phyloP scores from a whole-genome alignment of 305 asterid genomes.

The Fraxinus velutina region DNA sequence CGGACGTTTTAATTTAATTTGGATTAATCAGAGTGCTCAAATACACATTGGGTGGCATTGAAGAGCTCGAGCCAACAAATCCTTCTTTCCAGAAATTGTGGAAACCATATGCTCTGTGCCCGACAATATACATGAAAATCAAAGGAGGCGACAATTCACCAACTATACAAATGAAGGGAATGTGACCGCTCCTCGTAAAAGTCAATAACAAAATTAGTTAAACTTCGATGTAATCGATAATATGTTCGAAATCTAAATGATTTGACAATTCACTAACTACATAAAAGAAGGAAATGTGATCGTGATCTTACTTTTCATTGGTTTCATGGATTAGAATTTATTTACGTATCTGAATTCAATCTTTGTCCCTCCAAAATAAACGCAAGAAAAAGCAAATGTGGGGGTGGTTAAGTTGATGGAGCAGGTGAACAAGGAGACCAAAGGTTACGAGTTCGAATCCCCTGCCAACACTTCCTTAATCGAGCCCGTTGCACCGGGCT shows the following conservation, averaged over 20 bases:
- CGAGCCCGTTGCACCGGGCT: too few relatives aligned
- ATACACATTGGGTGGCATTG: background rate
- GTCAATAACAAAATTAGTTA: background rate
- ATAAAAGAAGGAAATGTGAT: background rate
- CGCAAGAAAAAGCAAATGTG: background rate
- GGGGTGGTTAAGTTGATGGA: too few relatives aligned
- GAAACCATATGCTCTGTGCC: background rate
- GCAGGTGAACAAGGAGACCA: too few relatives aligned
- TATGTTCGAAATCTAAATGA: background rate
- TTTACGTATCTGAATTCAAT: background rate
- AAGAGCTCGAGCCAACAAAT: background rate
- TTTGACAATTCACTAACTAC: background rate
- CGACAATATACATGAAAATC: background rate
- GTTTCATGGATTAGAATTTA: background rate
- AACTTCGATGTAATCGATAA: background rate
- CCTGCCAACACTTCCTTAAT: too few relatives aligned
- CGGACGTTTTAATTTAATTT: too few relatives aligned
- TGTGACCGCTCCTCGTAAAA: background rate
- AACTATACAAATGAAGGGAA: background rate
- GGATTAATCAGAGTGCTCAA: background rate
- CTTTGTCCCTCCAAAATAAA: background rate
- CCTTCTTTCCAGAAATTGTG: background rate
- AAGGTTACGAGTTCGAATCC: too few relatives aligned
- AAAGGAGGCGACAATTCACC: background rate
- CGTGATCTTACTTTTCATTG: background rate